These are phyloP conservation scores for Aspergillus chevalieri DNA, from an alignment of 2,329 filamentous ascomycete genomes.

Conservation along the genomic window DNA sequence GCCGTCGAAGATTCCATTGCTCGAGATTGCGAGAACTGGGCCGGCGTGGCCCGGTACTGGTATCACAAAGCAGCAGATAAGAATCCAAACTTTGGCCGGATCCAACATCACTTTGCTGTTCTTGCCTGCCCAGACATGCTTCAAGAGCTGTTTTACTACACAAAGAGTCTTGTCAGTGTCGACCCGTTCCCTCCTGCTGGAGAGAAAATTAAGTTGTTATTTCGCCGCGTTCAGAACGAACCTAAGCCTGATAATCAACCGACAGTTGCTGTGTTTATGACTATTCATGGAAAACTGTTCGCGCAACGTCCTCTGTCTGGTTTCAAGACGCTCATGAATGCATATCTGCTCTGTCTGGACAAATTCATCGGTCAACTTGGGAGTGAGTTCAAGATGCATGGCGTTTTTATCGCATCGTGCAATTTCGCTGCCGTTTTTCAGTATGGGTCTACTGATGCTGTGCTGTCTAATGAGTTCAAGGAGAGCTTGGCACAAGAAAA, in stretches of 20 bases:
- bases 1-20: conserved; percentile 80
- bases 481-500: conserved; percentile 7
- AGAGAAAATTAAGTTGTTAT: conserved; percentile 51
- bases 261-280: conserved; percentile 45
- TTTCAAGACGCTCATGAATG: conserved; percentile 33
- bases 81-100: conserved; percentile 64
- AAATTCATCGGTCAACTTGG: conserved; percentile 43
- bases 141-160: conserved; percentile 56
- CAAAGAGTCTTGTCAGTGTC: conserved; percentile 51
- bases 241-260: conserved; percentile 24
- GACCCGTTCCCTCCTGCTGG: conserved; percentile 52
- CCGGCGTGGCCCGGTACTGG: conserved; percentile 71
- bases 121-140: conserved; percentile 53
- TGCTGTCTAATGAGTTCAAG: conserved; percentile 23
- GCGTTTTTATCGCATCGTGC: conserved; percentile 49
- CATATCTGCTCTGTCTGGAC: conserved; percentile 42
- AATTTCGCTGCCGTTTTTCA: conserved; percentile 53
- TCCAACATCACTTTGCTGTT: conserved; percentile 82
- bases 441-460: conserved; percentile 42
- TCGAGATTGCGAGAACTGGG: conserved; percentile 72
- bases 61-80: conserved; percentile 76
- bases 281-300: conserved; percentile 48
- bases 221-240: conserved; percentile 45
- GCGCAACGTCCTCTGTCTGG: conserved; percentile 25
- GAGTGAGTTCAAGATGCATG: conserved; percentile 47